phyloP scores from a whole-genome alignment of 2,329 filamentous ascomycete genomes.

The Hymenoscyphus repandus region DNA sequence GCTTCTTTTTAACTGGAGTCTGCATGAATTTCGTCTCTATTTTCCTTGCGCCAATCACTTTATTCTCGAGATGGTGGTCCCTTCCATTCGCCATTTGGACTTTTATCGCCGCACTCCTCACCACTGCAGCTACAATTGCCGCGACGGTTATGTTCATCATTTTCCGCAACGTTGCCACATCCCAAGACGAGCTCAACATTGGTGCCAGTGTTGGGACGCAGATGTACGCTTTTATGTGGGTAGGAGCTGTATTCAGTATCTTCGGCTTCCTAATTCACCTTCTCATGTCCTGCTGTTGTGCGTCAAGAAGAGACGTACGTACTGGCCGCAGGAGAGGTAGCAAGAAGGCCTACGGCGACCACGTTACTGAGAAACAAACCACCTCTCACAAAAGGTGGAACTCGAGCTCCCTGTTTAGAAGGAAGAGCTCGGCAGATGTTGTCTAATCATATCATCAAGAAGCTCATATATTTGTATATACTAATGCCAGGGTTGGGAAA shows the following conservation, averaged over 20 bases:
- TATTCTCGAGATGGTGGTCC: constrained; percentile 50
- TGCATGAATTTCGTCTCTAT: constrained; percentile 69
- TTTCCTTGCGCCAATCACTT: constrained; percentile 46
- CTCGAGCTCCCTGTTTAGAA: too few relatives aligned
- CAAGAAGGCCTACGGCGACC: constrained; percentile 23
- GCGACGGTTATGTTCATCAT: constrained; percentile 81
- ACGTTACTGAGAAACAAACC: too few relatives aligned
- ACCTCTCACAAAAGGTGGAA: too few relatives aligned
- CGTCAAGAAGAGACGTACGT: constrained; percentile 27
- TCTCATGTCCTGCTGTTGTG: constrained; percentile 72
- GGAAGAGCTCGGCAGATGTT: too few relatives aligned
- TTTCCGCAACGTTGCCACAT: constrained; percentile 70
- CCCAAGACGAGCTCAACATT: constrained; percentile 72
- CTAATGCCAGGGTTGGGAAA: too few relatives aligned
- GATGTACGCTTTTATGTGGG: constrained; percentile 91
- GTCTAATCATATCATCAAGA: too few relatives aligned
- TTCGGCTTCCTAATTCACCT: constrained; percentile 70
- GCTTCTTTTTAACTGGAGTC: constrained; percentile 70
- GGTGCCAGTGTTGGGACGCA: constrained; percentile 58
- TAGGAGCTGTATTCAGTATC: constrained; percentile 61
- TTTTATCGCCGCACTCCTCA: constrained; percentile 61
- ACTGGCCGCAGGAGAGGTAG: constrained; percentile 28
- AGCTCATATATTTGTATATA: too few relatives aligned
- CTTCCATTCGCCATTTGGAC: constrained; percentile 64
- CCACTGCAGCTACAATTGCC: constrained; percentile 65